Evolutionary conservation across 2,329 filamentous ascomycete species (phyloP), one percentile per base, ranked within the genome.

Genomic region (Sarocladium strictum): DNA sequence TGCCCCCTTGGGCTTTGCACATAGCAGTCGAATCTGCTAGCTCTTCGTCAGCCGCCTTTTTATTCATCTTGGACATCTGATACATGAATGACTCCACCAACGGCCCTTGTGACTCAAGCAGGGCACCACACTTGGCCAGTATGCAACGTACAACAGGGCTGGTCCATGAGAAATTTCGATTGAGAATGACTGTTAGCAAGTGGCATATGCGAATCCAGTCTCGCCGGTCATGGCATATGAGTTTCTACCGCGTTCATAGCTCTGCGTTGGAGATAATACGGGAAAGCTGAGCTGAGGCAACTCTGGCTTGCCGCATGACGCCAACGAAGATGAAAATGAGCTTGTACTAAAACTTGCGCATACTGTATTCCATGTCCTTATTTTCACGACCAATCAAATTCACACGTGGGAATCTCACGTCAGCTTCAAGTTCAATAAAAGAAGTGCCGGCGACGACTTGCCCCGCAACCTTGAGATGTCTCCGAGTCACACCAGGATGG

Each of bases 281-380:
- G 68, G 45, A 72, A 71, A 0, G 70, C 69, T 2, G 69, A 54
- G 19, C 64, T 61, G 10, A 73, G 62, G 70, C 70, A 1, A 72
- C 70, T 10, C 70, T 55, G 0, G 85, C 76, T 62, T 84, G 76
- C 2, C 87, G 75, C 1, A 84, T 86, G 1, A 80, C 78, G 0
- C 80, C 78, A 14, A 90, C 80, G 1, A 83, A 76, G 58, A 90
- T 87, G 15, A 76, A 77, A 11, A 90, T 73, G 0, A 87, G 80
- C 67, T 91, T 87, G 66, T 90, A 86, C 71, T 90, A 90, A 78
- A 90, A 90, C 70, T 90, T 89, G 54, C 81, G 85, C 85, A 88
- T 89, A 63, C 87, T 80, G 63, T 88, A 87, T 56, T 75, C 78
- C 86, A 91, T 90, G 4, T 87, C 87, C 62, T 79, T 72, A 11